phyloP scores from a whole-genome alignment of 148 eudicot species.

The Rhododendron vialii region DNA sequence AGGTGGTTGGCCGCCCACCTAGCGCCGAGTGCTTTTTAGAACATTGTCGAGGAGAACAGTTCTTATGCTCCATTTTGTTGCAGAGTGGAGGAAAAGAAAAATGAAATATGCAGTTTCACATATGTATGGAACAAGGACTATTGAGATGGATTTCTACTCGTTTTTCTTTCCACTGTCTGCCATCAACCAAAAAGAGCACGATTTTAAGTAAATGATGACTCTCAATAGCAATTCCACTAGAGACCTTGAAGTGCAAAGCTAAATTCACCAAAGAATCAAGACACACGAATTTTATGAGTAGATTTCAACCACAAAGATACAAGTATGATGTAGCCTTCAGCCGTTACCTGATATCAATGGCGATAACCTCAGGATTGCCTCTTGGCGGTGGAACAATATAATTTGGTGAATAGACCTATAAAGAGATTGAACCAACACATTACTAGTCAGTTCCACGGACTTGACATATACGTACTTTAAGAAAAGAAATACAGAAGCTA shows the following conservation, averaged over 20 bases:
- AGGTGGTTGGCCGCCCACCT: too few relatives aligned
- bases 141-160: neutral
- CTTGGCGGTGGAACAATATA: slow-evolving; percentile 51
- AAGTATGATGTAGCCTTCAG: neutral
- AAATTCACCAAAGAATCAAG: neutral
- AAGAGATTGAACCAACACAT: neutral
- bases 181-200: neutral
- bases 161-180: neutral
- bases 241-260: neutral
- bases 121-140: neutral
- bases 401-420: slow-evolving; percentile 53
- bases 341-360: slow-evolving; percentile 65
- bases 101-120: neutral
- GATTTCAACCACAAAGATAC: neutral
- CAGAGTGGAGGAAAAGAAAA: neutral
- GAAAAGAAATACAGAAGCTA: slow-evolving; percentile 4
- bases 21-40: too few relatives aligned
- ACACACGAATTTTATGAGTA: neutral
- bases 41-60: neutral
- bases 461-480: neutral
- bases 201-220: neutral
- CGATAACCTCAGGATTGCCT: slow-evolving; percentile 52
- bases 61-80: slow-evolving; percentile 2
- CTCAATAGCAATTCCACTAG: neutral
- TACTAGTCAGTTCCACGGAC: neutral